phyloP scores from a whole-genome alignment of 768 basidiomycete species.

The Lactarius quietus region DNA sequence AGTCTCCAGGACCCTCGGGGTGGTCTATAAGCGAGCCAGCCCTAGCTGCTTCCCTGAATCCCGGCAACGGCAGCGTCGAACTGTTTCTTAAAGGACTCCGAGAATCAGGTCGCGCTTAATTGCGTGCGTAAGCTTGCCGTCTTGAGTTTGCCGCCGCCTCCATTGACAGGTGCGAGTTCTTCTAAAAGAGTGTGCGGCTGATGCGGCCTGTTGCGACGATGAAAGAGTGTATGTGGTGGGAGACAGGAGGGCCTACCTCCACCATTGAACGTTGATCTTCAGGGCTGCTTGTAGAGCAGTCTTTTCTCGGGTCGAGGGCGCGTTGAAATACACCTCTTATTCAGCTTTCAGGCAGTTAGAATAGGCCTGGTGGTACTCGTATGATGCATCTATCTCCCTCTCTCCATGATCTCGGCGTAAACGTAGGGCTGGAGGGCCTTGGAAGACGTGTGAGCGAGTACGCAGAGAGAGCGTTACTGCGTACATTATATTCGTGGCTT shows the following conservation, averaged over 20 bases:
- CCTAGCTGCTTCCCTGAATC: constrained; percentile 98
- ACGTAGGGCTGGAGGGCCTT: constrained; percentile 92
- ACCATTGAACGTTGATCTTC: constrained; percentile 99
- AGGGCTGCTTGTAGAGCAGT: constrained; percentile 88
- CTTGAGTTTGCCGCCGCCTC: constrained; percentile 61
- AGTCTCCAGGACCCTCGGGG: constrained; percentile 72
- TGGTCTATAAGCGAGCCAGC: constrained; percentile 80
- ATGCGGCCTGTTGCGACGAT: constrained; percentile 63
- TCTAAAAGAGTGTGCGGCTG: constrained; percentile 90
- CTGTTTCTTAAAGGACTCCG: constrained; percentile 76
- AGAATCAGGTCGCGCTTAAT: constrained; percentile 86
- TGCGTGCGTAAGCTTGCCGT: constrained; percentile 70
- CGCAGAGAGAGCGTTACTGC: constrained; percentile 23
- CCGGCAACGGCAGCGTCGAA: constrained; percentile 86
- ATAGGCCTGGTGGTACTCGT: constrained; percentile 89
- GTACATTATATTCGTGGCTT: no score
- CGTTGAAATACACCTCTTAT: constrained; percentile 70
- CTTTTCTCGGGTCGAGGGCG: constrained; percentile 61
- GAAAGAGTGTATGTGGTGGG: no score
- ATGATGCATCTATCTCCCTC: no score
- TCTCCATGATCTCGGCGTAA: constrained; percentile 86
- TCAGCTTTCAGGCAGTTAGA: constrained; percentile 94
- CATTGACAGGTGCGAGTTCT: constrained; percentile 65
- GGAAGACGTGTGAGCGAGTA: background rate
- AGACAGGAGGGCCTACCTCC: constrained; percentile 52